These are phyloP conservation scores for Salicornia ramosissima DNA, from an alignment of 148 eudicot genomes.

Conservation along the genomic window DNA sequence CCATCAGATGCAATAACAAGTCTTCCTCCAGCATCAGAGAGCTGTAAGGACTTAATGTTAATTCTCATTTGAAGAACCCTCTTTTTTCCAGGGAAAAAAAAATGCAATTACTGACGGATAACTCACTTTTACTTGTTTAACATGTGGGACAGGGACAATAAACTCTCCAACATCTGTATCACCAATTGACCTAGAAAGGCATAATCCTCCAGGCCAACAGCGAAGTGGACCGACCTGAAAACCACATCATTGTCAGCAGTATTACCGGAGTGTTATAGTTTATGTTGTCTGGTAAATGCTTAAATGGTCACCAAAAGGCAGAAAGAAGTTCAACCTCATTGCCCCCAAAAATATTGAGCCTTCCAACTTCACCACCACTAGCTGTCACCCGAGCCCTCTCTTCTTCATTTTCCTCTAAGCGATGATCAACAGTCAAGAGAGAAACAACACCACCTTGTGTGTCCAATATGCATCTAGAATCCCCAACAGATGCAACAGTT, in stretches of 20 bases:
- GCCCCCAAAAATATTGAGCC: conserved; percentile 79
- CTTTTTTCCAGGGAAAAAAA: background rate
- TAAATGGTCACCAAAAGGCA: background rate
- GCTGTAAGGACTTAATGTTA: conserved; percentile 40
- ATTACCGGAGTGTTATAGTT: background rate
- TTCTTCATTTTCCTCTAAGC: conserved; percentile 89
- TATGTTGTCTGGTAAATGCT: background rate
- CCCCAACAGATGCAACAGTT: conserved; percentile 98
- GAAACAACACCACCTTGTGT: conserved; percentile 89
- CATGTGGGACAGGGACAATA: conserved; percentile 96
- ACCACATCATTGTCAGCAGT: conserved; percentile 4
- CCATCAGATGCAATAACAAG: conserved; percentile 98
- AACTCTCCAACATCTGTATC: conserved; percentile 98
- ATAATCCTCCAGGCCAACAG: conserved; percentile 99
- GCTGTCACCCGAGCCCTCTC: conserved; percentile 95
- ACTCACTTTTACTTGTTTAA: conserved; percentile 96
- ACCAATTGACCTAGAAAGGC: conserved; percentile 96
- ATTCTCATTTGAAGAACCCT: background rate
- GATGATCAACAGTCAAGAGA: conserved; percentile 86
- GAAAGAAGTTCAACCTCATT: conserved; percentile 52
- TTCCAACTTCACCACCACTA: conserved; percentile 96
- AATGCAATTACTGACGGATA: conserved; percentile 1
- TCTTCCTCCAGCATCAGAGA: conserved; percentile 88
- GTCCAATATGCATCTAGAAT: conserved; percentile 95
- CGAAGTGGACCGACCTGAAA: conserved; percentile 92